These are phyloP conservation scores for Lyophyllum atratum DNA, from an alignment of 768 basidiomycete species.

Conservation along the genomic window DNA sequence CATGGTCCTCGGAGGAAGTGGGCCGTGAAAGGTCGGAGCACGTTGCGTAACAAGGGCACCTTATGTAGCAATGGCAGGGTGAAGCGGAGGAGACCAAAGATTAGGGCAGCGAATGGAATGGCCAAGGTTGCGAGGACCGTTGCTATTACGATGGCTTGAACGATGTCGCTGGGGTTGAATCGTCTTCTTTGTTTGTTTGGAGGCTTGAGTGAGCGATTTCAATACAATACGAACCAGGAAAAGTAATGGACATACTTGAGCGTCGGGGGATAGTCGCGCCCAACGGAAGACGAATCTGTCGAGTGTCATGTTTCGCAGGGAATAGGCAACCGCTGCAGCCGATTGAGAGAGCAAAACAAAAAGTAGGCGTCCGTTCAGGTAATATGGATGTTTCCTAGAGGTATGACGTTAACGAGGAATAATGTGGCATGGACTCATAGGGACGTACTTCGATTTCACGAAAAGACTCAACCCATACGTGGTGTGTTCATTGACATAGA, in stretches of 20 bases:
- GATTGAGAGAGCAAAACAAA: slow-evolving; percentile 60
- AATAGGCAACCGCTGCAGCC: slow-evolving; percentile 45
- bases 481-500: slow-evolving; percentile 24
- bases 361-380: slow-evolving; percentile 68
- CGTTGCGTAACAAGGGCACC: slow-evolving; percentile 49
- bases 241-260: background rate
- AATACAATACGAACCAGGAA: slow-evolving; percentile 14
- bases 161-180: slow-evolving; percentile 19
- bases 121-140: slow-evolving; percentile 41
- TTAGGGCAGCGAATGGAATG: slow-evolving; percentile 36
- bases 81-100: slow-evolving; percentile 51
- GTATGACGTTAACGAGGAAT: slow-evolving; percentile 4
- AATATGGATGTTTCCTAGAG: slow-evolving; percentile 69
- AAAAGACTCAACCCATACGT: slow-evolving; percentile 48
- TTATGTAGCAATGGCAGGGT: slow-evolving; percentile 53
- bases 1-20: slow-evolving; percentile 64
- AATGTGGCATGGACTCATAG: background rate
- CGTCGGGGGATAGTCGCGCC: slow-evolving; percentile 22
- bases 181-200: slow-evolving; percentile 3
- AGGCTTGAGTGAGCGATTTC: slow-evolving; percentile 3
- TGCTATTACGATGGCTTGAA: slow-evolving; percentile 37
- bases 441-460: slow-evolving; percentile 63
- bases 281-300: slow-evolving; percentile 60
- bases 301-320: slow-evolving; percentile 59
- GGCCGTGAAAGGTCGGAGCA: slow-evolving; percentile 61